Evolutionary conservation across 2,329 filamentous ascomycete genomes (phyloP).

Genomic region (Penicillium decumbens): DNA sequence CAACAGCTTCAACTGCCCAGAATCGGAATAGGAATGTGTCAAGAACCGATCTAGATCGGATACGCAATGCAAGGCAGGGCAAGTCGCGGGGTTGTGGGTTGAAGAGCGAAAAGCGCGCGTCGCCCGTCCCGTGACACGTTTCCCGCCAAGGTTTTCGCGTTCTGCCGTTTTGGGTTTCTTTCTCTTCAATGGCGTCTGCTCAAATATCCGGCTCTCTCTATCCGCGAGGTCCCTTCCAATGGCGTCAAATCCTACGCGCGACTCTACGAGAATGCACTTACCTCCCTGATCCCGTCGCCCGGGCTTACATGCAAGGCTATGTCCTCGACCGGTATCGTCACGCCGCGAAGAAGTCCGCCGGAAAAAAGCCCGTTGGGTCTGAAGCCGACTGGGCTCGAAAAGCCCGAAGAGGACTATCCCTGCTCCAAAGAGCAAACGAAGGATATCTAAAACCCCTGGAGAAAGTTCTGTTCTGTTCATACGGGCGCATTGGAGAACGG

Average conservation of each 20-base stretch:
- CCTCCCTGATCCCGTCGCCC: constrained; percentile 55
- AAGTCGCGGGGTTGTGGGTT: constrained; percentile 22
- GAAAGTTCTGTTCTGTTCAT: constrained; percentile 52
- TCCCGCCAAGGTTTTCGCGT: constrained; percentile 25
- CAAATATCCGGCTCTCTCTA: constrained; percentile 7
- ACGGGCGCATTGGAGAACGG: constrained; percentile 54
- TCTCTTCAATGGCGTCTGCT: constrained; percentile 23
- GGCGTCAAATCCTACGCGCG: constrained; percentile 50
- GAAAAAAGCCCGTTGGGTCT: constrained; percentile 13
- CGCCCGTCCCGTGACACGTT: constrained; percentile 22
- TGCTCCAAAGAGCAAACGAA: constrained; percentile 51
- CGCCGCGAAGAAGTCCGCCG: constrained; percentile 1
- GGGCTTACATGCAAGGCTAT: constrained; percentile 48
- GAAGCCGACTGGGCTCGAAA: constrained; percentile 18
- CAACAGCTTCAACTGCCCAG: constrained; percentile 3
- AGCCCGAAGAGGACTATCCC: constrained; percentile 39
- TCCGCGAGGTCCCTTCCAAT: constrained; percentile 18
- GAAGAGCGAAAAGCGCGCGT: constrained; percentile 21
- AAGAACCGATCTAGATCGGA: constrained; percentile 11
- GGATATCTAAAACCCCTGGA: constrained; percentile 51
- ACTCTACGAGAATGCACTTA: constrained; percentile 58
- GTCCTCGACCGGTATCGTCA: constrained; percentile 27
- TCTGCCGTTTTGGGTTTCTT: constrained; percentile 16
- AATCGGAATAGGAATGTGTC: constrained; percentile 11
- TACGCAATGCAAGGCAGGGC: constrained; percentile 18